phyloP scores from a whole-genome alignment of 2,329 filamentous ascomycete species.

The Berkeleyomyces basicola region DNA sequence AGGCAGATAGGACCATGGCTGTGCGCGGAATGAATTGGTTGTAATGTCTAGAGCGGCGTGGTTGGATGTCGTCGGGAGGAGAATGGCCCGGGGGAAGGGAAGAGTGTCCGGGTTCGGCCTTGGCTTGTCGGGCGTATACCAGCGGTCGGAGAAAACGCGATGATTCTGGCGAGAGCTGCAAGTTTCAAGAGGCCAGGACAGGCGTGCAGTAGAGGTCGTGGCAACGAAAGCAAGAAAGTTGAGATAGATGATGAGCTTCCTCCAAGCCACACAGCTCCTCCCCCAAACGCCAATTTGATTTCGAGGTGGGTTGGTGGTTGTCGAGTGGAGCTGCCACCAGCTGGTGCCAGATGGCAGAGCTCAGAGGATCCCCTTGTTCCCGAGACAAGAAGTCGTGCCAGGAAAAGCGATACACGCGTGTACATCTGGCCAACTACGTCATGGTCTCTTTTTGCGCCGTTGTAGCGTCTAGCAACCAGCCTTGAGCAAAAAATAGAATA shows the following conservation, averaged over 20 bases:
- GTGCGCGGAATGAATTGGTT: neutral
- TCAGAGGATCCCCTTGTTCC: too few species aligned
- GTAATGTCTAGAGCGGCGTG: neutral
- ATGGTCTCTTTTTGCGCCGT: neutral
- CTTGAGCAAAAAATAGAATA: too few species aligned
- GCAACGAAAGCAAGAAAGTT: neutral
- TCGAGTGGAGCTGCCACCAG: neutral
- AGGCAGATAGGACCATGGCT: constrained; percentile 8
- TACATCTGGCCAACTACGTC: neutral
- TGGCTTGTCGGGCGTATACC: too few species aligned
- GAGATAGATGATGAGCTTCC: neutral
- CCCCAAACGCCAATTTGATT: neutral
- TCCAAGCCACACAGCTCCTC: neutral
- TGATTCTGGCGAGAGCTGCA: too few species aligned
- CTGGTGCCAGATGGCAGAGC: neutral
- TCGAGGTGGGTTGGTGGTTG: neutral
- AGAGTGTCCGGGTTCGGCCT: too few species aligned
- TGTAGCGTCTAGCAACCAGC: too few species aligned
- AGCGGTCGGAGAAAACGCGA: too few species aligned
- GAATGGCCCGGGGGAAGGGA: neutral
- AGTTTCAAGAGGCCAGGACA: neutral
- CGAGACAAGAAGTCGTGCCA: too few species aligned
- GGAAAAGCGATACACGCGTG: too few species aligned
- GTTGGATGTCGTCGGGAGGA: neutral
- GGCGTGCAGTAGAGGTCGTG: neutral